Evolutionary conservation across 768 basidiomycete species (phyloP).

Genomic region (Leccinum aurantiacum): DNA sequence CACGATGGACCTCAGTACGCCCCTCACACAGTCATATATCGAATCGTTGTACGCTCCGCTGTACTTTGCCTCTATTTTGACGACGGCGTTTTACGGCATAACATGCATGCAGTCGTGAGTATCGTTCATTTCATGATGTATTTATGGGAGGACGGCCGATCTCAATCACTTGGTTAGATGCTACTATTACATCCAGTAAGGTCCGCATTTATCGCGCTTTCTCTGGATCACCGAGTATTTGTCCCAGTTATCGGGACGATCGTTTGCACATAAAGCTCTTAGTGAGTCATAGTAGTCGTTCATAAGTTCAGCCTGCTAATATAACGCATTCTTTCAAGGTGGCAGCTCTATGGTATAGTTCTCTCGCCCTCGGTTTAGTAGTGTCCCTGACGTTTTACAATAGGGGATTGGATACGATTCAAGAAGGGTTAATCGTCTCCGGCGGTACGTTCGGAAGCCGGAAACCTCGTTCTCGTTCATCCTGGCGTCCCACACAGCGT

Average conservation of each 20-base stretch:
- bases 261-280: slow-evolving; percentile 1
- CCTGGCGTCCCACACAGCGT: neutral
- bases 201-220: neutral
- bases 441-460: slow-evolving; percentile 7
- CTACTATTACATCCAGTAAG: slow-evolving; percentile 7
- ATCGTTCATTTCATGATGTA: neutral
- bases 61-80: neutral
- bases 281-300: slow-evolving; percentile 8
- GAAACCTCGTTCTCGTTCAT: neutral
- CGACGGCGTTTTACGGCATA: neutral
- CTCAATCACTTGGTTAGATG: neutral
- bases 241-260: slow-evolving; percentile 11
- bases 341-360: slow-evolving; percentile 7
- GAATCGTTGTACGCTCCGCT: neutral
- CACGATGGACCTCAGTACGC: neutral
- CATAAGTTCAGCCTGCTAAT: neutral
- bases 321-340: slow-evolving; percentile 2
- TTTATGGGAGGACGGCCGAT: neutral
- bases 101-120: neutral
- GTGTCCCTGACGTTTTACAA: neutral
- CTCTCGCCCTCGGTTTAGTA: neutral
- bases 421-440: slow-evolving; percentile 9
- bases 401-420: slow-evolving; percentile 14
- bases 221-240: neutral
- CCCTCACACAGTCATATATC: neutral